Evolutionary conservation across 2,329 filamentous ascomycete species (phyloP), one percentile per base, ranked within the genome.

Genomic region (Aspergillus ochraceus): DNA sequence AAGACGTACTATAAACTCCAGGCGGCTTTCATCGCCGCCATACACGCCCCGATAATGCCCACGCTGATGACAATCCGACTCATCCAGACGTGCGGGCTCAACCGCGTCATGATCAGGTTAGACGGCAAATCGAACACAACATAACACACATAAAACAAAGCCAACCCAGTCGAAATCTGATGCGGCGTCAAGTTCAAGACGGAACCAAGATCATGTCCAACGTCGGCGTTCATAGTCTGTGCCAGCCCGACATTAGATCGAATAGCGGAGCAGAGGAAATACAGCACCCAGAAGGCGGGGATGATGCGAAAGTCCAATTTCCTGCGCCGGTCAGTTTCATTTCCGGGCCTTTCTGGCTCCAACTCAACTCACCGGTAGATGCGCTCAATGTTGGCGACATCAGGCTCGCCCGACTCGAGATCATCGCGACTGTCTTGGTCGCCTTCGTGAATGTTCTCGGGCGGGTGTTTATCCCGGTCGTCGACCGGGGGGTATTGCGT

Each of bases 241-340:
- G 92, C 90, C 66, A 97, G 87, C 62, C 92, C 92, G 65, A 97
- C 91, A 76, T 96, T 97, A 69, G 91, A 95, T 55, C 92, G 88
- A 70, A 97, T 95, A 61, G 91, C 92, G 0, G 92, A 95, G 81
- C 91, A 95, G 64, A 97, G 84, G 73, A 97, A 97, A 79, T 97
- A 97, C 17, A 97, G 83, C 17, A 89, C 76, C 92, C 92, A 97
- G 76, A 97, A 94, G 30, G 92, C 91, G 84, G 83, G 83, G 60
- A 86, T 80, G 60, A 86, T 86, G 19, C 84, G 78, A n/a, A 79
- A 78, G 64, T 86, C 84, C 36, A 86, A 77, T 73, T 86, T 86
- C 55, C 82, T 84, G 52, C 26, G 9, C 12, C 54, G 2, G 17
- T 14, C 45, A 45, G 12, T 6, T 59, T 53, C 39, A 17, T 55